phyloP scores from a whole-genome alignment of 768 basidiomycete species.

The Russula lepida region DNA sequence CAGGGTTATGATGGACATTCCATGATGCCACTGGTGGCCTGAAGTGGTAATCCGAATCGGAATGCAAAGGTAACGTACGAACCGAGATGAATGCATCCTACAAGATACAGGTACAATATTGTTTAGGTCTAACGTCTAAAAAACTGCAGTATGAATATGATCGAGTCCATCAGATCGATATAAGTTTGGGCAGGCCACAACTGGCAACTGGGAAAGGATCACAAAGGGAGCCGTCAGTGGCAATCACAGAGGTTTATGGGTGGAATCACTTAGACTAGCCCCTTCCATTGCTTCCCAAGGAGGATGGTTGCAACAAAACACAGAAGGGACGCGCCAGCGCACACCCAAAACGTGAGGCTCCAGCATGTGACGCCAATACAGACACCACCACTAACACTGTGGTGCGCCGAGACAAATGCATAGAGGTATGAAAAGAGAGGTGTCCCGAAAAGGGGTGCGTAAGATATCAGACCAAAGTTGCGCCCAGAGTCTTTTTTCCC shows the following conservation, averaged over 20 bases:
- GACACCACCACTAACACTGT: constrained; percentile 36
- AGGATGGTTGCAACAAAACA: constrained; percentile 34
- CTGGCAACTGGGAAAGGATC: no score
- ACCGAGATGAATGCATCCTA: not conserved
- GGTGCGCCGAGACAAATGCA: constrained; percentile 50
- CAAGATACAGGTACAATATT: not conserved
- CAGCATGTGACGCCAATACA: constrained; percentile 60
- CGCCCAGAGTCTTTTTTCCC: constrained; percentile 60
- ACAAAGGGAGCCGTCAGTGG: not conserved
- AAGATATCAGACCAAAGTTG: constrained; percentile 69
- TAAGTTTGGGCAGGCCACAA: not conserved
- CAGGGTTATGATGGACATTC: not conserved
- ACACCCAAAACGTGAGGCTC: constrained; percentile 54
- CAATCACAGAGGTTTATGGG: not conserved
- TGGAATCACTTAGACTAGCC: constrained; percentile 35
- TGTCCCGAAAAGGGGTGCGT: constrained; percentile 69
- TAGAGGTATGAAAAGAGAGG: constrained; percentile 73
- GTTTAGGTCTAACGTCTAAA: not conserved
- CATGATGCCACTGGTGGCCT: not conserved
- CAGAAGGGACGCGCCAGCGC: constrained; percentile 36
- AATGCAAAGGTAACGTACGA: not conserved
- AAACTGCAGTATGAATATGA: not conserved
- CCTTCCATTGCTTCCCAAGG: constrained; percentile 60
- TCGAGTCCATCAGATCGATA: not conserved
- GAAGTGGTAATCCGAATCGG: not conserved